Base-by-base conservation (phyloP, 352 stramenopile species). In the Sclerospora graminicola region DNA sequence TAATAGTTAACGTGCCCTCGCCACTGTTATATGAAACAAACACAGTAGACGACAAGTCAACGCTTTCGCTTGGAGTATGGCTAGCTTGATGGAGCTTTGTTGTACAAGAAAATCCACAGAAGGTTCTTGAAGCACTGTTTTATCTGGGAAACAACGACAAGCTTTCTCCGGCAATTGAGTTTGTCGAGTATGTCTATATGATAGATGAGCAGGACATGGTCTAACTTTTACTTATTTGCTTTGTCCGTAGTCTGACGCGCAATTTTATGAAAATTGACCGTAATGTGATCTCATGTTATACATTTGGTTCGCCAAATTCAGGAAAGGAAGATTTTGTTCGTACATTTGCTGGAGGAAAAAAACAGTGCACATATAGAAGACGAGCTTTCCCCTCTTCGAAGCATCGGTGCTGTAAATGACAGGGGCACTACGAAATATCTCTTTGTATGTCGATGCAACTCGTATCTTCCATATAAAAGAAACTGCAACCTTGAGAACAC, bases 111-210 rank as follows among this genome's bases (percentile, higher is more conserved):
- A 87, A 86, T 41, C 75, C n/a, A n/a, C n/a, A n/a, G n/a, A n/a
- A n/a, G n/a, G n/a, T n/a, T n/a, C n/a, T n/a, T n/a, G n/a, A n/a
- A 51, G 77, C 74, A 15, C 49, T 92, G 5, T 92, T 86, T 50
- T 89, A 84, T 45, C 45, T 92, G 31, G 80, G 80, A 13, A 88
- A 82, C 46, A 79, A 88, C 47, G 69, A 84, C 52, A 85, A 87
- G 37, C 37, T 75, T 24, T 65, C 57, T 13, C 67, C 70, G 0
- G 80, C 75, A 7, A 39, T 92, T 16, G 69, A 89, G 31, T 69
- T 86, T 35, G 66, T 72, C 23, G 79, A 77, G 66, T 79, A 58
- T 27, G 63, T 72, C 3, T 9, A 13, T 3, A 2, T 13, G 28
- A 4, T n/a, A n/a, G n/a, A n/a, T 35, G 15, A 11, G 16, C 16